Conservation (phyloP, 2,329 filamentous ascomycete genomes). For the Bipolaris gigantea region DNA sequence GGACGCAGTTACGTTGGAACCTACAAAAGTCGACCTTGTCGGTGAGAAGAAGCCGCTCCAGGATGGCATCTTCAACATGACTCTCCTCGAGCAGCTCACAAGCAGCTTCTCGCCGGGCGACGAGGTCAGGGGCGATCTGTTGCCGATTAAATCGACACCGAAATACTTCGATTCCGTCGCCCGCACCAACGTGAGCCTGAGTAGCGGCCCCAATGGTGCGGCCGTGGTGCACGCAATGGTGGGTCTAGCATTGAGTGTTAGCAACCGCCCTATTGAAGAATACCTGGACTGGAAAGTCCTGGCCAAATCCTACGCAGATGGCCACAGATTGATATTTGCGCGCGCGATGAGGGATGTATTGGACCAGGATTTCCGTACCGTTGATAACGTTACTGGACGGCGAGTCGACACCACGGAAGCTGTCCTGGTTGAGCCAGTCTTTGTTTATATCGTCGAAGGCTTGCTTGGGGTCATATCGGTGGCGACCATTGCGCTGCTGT, state of each 20-base stretch:
- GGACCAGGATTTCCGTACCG: slow-evolving; percentile 4
- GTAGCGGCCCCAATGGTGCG: background rate
- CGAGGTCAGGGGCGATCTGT: slow-evolving; percentile 4
- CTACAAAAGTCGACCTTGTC: slow-evolving; percentile 15
- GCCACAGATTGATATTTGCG: slow-evolving; percentile 50
- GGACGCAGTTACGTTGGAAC: slow-evolving; percentile 2
- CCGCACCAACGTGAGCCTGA: slow-evolving; percentile 14
- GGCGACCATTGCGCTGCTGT: slow-evolving; percentile 25
- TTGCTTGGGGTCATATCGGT: slow-evolving; percentile 36
- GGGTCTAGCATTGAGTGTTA: slow-evolving; percentile 43
- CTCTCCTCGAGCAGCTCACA: slow-evolving; percentile 41
- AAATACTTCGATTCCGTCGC: slow-evolving; percentile 10
- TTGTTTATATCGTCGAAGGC: slow-evolving; percentile 44
- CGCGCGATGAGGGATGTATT: slow-evolving; percentile 41
- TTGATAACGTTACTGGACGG: slow-evolving; percentile 14
- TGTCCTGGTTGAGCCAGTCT: slow-evolving; percentile 44
- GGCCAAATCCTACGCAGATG: slow-evolving; percentile 42
- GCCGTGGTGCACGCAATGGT: slow-evolving; percentile 33
- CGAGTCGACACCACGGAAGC: slow-evolving; percentile 32
- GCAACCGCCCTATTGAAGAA: slow-evolving; percentile 26
- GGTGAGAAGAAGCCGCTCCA: slow-evolving; percentile 30
- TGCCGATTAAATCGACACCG: slow-evolving; percentile 14
- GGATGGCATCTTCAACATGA: slow-evolving; percentile 42
- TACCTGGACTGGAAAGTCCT: slow-evolving; percentile 43
- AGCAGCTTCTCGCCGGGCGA: background rate